Evolutionary conservation across 2,329 filamentous ascomycete genomes (phyloP).

Genomic region (Fusarium udum): DNA sequence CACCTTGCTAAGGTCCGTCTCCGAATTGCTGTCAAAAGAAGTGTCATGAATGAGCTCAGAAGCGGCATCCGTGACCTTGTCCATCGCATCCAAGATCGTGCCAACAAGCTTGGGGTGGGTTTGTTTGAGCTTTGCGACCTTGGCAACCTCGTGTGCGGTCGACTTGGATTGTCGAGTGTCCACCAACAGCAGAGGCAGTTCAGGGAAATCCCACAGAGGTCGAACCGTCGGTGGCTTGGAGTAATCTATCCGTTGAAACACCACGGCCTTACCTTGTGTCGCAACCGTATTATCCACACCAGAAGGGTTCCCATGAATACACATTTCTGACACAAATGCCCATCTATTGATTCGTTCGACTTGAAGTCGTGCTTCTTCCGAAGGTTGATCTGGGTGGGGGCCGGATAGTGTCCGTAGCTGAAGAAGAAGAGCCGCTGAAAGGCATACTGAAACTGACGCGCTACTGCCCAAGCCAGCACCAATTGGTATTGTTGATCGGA

Average conservation of each 20-base stretch:
- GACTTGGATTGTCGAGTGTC: slow-evolving; percentile 90
- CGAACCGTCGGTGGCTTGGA: slow-evolving; percentile 78
- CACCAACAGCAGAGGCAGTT: slow-evolving; percentile 87
- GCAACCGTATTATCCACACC: slow-evolving; percentile 97
- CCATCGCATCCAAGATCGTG: slow-evolving; percentile 85
- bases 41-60: slow-evolving; percentile 65
- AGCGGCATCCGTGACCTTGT: slow-evolving; percentile 71
- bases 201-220: slow-evolving; percentile 86
- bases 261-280: slow-evolving; percentile 90
- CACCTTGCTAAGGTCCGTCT: slow-evolving; percentile 73
- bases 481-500: slow-evolving; percentile 93
- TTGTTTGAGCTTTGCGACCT: slow-evolving; percentile 78
- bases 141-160: slow-evolving; percentile 84
- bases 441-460: slow-evolving; percentile 91
- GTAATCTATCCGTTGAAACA: slow-evolving; percentile 86
- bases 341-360: slow-evolving; percentile 96
- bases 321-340: slow-evolving; percentile 97
- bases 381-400: slow-evolving; percentile 89
- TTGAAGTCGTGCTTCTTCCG: slow-evolving; percentile 87
- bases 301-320: slow-evolving; percentile 95
- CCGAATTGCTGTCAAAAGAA: slow-evolving; percentile 72
- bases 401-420: slow-evolving; percentile 90
- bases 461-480: slow-evolving; percentile 91
- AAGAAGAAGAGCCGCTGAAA: slow-evolving; percentile 83
- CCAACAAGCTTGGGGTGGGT: slow-evolving; percentile 81